Evolutionary conservation across 1,284 basidiomycete genomes (phyloP).

Genomic region (Mycena citricolor): DNA sequence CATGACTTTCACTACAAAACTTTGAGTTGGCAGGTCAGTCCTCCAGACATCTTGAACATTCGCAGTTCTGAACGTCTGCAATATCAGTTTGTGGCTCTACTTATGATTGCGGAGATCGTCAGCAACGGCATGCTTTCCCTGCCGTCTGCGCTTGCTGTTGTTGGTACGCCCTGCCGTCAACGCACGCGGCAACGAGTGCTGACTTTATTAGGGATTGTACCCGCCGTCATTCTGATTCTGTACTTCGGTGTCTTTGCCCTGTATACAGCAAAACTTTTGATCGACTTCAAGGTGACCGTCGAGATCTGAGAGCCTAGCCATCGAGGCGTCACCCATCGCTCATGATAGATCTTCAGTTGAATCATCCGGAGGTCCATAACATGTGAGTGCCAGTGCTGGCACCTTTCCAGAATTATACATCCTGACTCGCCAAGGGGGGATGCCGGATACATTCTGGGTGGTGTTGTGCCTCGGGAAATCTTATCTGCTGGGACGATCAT

Average conservation of each 20-base stretch:
- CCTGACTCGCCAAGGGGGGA: constrained; percentile 40
- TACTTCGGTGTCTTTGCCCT: constrained; percentile 55
- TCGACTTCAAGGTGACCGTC: constrained; percentile 47
- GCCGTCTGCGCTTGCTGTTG: constrained; percentile 52
- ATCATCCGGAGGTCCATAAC: constrained; percentile 55
- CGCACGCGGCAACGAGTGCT: neutral
- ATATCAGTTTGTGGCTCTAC: constrained; percentile 43
- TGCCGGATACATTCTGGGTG: constrained; percentile 53
- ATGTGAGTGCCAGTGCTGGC: constrained; percentile 37
- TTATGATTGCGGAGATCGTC: constrained; percentile 62
- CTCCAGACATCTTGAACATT: neutral
- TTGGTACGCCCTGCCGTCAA: constrained; percentile 36
- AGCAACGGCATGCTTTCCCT: constrained; percentile 60
- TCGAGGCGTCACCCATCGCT: neutral
- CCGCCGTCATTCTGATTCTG: constrained; percentile 53
- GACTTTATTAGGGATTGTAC: constrained; percentile 42
- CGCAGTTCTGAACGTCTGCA: neutral
- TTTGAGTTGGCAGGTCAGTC: constrained; percentile 51
- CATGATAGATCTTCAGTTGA: constrained; percentile 27
- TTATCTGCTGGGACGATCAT: constrained; percentile 49
- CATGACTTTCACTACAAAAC: constrained; percentile 46
- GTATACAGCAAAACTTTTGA: constrained; percentile 52
- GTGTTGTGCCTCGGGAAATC: constrained; percentile 48
- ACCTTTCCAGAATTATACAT: neutral
- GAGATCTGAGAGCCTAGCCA: too few species aligned